Percentiles rank a stretch among this genome's conserved stretches.
phyloP scores from a whole-genome alignment of 768 basidiomycete genomes.

The Phlebiopsis gigantea region DNA sequence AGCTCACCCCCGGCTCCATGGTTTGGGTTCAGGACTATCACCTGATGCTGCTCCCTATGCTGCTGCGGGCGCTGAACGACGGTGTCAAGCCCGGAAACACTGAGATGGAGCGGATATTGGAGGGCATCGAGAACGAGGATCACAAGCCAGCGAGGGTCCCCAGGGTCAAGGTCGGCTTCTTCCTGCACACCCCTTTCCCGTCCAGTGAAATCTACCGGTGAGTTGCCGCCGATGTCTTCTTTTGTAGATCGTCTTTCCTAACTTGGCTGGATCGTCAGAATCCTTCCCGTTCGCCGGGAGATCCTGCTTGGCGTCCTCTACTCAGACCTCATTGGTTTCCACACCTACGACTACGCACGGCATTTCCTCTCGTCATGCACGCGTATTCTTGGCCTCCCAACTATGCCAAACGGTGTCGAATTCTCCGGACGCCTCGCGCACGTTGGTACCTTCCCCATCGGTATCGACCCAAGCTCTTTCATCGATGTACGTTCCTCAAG shows the following conservation, averaged over 20 bases:
- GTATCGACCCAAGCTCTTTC: conserved; percentile 93
- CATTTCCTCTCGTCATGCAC: conserved; percentile 99
- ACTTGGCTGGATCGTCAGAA: conserved; percentile 40
- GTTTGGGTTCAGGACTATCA: conserved; percentile 99
- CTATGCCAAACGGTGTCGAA: conserved; percentile 97
- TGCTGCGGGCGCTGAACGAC: conserved; percentile 85
- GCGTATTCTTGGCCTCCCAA: conserved; percentile 88
- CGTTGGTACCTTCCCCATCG: conserved; percentile 98
- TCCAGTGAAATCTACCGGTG: conserved; percentile 96
- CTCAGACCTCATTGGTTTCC: conserved; percentile 97
- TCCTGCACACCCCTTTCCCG: conserved; percentile 97
- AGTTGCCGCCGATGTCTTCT: conserved; percentile 26
- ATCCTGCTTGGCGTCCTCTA: conserved; percentile 95
- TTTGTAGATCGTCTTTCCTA: background rate
- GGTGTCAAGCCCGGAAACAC: conserved; percentile 58
- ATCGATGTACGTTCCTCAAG: conserved; percentile 50
- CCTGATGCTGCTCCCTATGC: conserved; percentile 95
- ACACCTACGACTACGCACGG: conserved; percentile 99
- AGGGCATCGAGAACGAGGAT: conserved; percentile 59
- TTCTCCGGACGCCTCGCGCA: conserved; percentile 93
- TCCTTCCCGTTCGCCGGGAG: conserved; percentile 94
- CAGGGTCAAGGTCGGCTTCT: conserved; percentile 94
- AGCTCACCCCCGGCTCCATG: conserved; percentile 83
- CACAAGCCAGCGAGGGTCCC: conserved; percentile 32
- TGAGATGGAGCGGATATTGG: conserved; percentile 65